Conservation (phyloP, 2,329 filamentous ascomycete genomes). For the Alternaria gaisen region DNA sequence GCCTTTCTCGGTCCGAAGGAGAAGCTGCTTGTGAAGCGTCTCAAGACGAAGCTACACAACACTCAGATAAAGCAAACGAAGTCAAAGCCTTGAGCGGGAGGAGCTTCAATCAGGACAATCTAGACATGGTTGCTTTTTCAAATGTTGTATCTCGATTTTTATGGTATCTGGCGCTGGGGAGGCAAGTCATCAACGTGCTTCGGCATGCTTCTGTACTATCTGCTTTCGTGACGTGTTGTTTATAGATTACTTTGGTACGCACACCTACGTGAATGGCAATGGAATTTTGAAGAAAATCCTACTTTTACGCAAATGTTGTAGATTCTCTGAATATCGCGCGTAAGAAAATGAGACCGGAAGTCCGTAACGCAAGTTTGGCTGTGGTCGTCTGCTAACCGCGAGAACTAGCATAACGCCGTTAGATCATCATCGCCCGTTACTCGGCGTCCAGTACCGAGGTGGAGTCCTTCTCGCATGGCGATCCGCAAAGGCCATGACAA, state of each 20-base stretch:
- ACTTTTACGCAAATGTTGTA: neutral
- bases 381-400: no score
- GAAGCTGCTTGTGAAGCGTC: slow-evolving; percentile 18
- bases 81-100: neutral
- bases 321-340: no score
- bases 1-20: slow-evolving; percentile 28
- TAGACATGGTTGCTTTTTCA: neutral
- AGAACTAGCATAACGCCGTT: neutral
- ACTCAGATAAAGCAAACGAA: neutral
- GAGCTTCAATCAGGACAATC: neutral
- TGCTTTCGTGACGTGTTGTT: neutral
- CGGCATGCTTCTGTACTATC: neutral
- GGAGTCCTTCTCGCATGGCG: neutral
- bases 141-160: neutral
- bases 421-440: neutral
- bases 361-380: neutral
- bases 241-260: slow-evolving; percentile 5
- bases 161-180: slow-evolving; percentile 14
- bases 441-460: neutral
- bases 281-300: neutral
- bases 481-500: neutral
- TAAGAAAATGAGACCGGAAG: no score
- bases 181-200: slow-evolving; percentile 13
- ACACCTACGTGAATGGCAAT: neutral
- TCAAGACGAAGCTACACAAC: slow-evolving; percentile 21